Base-by-base conservation (phyloP, 169 alveolate species). In the Pseudocohnilembus persalinus region DNA sequence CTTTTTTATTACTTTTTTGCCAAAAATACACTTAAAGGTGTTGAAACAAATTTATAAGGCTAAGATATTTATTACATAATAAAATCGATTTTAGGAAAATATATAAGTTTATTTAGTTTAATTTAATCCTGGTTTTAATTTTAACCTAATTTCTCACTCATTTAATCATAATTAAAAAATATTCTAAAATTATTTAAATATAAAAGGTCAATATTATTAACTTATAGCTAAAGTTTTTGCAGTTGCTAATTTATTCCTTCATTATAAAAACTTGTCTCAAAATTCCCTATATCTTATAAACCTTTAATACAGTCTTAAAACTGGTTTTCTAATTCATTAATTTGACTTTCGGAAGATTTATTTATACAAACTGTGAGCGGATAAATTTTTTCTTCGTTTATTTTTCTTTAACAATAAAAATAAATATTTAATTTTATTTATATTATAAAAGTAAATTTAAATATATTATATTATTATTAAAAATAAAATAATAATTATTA, bases 171-270 rank as follows among this genome's bases (percentile, higher is more conserved):
- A 15, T 49, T 34, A 24, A 79, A 79, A 63, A 79, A 79, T 15
- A 49, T 16, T 79, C 84, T 35, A 63, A 64, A 79, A 30, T 79
- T 64, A 64, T 79, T 79, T 49, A 79, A 49, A 49, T 79, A 79
- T 35, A 79, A 63, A 4, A 79, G 33, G 63, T 79, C 84, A 29
- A 73, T 79, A 25, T 35, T 79, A 20, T 49, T 49, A 49, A 49
- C 20, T 20, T 49, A 49, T 49, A 49, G 20, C 4, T 4, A 49
- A 11, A 49, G 20, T 11, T 49, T 49, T 49, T 49, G 68, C 20
- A 49, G 68, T 20, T 49, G 68, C 20, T 49, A 4, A 49, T 49
- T 49, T 4, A 49, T 49, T 4, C 26, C 4, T 49, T 49, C 20
- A 20, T 49, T 49, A 20, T 49, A 49, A 49, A 49, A 11, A 49